Evolutionary conservation across 2,329 filamentous ascomycete genomes (phyloP).

Genomic region (Microthyrium microscopicum): DNA sequence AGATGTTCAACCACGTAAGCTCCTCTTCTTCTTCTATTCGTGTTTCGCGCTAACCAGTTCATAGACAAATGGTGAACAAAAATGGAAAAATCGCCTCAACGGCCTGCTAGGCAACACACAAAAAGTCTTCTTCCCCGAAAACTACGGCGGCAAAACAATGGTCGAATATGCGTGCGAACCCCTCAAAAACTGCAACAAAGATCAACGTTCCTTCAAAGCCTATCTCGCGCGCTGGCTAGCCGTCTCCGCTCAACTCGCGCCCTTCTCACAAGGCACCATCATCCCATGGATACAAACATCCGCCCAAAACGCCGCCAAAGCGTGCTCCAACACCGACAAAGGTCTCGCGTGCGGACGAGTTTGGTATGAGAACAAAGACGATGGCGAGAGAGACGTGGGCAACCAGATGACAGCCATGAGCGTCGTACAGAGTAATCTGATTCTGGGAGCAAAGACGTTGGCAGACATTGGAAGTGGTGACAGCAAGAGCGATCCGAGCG

Average conservation of each 20-base stretch:
- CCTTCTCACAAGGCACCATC: constrained; percentile 38
- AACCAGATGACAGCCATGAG: constrained; percentile 9
- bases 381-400: constrained; percentile 7
- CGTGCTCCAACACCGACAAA: constrained; percentile 41
- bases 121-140: constrained; percentile 31
- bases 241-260: constrained; percentile 43
- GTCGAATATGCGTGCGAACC: constrained; percentile 53
- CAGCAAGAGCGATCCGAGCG: constrained; percentile 31
- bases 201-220: constrained; percentile 60
- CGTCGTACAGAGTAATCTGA: constrained; percentile 8
- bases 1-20: neutral
- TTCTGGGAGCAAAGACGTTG: neutral
- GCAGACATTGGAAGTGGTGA: constrained; percentile 24
- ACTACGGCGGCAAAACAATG: constrained; percentile 35
- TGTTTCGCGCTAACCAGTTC: too few species aligned
- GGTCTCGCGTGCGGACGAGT: constrained; percentile 29
- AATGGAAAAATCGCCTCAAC: constrained; percentile 38
- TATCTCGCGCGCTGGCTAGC: constrained; percentile 51
- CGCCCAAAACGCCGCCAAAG: constrained; percentile 40
- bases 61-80: constrained; percentile 32
- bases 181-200: constrained; percentile 43
- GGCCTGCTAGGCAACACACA: constrained; percentile 31
- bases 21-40: constrained; percentile 36
- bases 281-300: constrained; percentile 41
- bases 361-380: constrained; percentile 17